Percentiles rank a stretch among this genome's conserved stretches.
Evolutionary conservation across 805 yeast species (phyloP).

Genomic region (Wickerhamomyces alni): DNA sequence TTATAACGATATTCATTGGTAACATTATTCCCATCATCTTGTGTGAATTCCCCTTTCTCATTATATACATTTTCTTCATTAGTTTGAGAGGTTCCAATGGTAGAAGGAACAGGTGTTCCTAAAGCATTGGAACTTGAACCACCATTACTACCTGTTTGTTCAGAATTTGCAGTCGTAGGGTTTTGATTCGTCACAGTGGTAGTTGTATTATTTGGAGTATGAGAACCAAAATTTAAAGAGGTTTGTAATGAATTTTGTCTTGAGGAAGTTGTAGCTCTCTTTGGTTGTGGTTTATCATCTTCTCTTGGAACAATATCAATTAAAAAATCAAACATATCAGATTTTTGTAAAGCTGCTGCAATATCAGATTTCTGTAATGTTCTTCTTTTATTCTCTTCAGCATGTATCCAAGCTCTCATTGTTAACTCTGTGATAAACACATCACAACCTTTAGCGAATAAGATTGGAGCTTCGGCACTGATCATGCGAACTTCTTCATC

Average conservation of each 20-base stretch:
- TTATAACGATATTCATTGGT: slow-evolving; percentile 1
- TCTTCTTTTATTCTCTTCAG: slow-evolving; percentile 92
- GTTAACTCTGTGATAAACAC: slow-evolving; percentile 94
- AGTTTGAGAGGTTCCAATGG: neutral
- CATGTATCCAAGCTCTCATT: slow-evolving; percentile 98
- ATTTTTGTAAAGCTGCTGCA: slow-evolving; percentile 88
- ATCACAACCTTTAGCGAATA: slow-evolving; percentile 98
- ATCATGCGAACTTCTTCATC: slow-evolving; percentile 98
- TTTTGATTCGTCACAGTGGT: neutral
- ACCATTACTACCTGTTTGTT: too few relatives aligned
- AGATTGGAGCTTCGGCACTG: slow-evolving; percentile 95
- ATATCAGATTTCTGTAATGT: slow-evolving; percentile 92
- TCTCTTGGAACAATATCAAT: slow-evolving; percentile 95
- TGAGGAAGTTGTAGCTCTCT: slow-evolving; percentile 1
- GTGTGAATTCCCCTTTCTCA: neutral
- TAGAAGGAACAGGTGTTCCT: too few relatives aligned
- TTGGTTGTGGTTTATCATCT: slow-evolving; percentile 35
- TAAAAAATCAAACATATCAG: slow-evolving; percentile 95
- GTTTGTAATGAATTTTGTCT: slow-evolving; percentile 5
- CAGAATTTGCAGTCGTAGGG: neutral
- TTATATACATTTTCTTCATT: neutral
- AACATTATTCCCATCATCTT: neutral
- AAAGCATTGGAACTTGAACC: too few relatives aligned
- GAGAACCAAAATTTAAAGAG: slow-evolving; percentile 2
- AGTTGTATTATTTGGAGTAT: too few relatives aligned